phyloP scores from a whole-genome alignment of 2,329 filamentous ascomycete genomes.

The Diplodia sapinea region DNA sequence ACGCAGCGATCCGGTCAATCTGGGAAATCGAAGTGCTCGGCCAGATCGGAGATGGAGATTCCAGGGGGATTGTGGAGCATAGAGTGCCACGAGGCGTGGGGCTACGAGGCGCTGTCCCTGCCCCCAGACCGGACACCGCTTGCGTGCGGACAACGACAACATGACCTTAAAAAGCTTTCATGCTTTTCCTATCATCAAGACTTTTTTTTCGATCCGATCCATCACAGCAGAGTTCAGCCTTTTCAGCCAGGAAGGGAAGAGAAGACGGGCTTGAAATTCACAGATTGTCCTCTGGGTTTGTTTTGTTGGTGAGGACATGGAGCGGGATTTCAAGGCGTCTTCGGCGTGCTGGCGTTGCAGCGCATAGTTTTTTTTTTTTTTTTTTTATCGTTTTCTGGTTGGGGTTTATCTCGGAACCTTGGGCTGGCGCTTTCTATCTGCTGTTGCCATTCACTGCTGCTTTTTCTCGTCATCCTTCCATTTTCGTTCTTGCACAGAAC shows the following conservation, averaged over 20 bases:
- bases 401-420: slow-evolving; percentile 14
- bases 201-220: slow-evolving; percentile 23
- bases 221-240: slow-evolving; percentile 26
- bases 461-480: slow-evolving; percentile 30
- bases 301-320: slow-evolving; percentile 1
- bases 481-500: slow-evolving; percentile 25
- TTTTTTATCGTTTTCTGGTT: not conserved
- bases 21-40: slow-evolving; percentile 21
- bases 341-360: slow-evolving; percentile 24
- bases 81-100: slow-evolving; percentile 29
- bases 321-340: slow-evolving; percentile 25
- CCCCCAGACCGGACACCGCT: slow-evolving; percentile 24
- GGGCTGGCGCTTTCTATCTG: slow-evolving; percentile 20
- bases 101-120: slow-evolving; percentile 30
- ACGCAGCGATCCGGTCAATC: slow-evolving; percentile 27
- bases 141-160: slow-evolving; percentile 23
- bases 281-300: slow-evolving; percentile 4
- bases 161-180: slow-evolving; percentile 25
- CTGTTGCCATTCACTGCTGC: slow-evolving; percentile 29
- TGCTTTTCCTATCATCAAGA: slow-evolving; percentile 24
- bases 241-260: slow-evolving; percentile 20
- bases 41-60: slow-evolving; percentile 25
- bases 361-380: not conserved
- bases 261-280: slow-evolving; percentile 29
- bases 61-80: slow-evolving; percentile 30